These are phyloP conservation scores for Aspergillus oerlinghausenensis DNA, from an alignment of 2,329 filamentous ascomycete species.

Conservation along the genomic window DNA sequence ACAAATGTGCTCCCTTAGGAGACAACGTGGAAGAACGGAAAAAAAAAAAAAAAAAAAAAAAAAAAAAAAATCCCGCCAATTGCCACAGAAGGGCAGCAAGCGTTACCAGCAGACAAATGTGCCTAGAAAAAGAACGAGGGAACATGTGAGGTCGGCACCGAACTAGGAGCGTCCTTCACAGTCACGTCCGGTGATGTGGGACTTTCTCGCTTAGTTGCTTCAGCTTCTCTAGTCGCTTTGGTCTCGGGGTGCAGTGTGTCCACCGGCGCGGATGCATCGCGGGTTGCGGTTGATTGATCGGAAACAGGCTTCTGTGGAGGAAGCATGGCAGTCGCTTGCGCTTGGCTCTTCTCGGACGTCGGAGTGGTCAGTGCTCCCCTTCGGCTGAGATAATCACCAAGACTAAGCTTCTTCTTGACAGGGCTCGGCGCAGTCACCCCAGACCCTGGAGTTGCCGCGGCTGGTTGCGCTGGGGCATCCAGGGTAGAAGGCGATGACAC, in stretches of 20 bases:
- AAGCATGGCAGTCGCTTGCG: constrained; percentile 21
- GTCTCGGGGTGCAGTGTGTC: constrained; percentile 5
- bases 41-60: no score
- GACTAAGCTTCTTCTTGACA: constrained; percentile 48
- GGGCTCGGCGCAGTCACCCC: constrained; percentile 42
- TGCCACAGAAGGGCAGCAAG: no score
- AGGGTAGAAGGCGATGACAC: constrained; percentile 25
- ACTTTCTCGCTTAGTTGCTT: constrained; percentile 16
- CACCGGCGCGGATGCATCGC: constrained; percentile 10
- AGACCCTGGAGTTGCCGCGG: constrained; percentile 21
- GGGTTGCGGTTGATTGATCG: constrained; percentile 11
- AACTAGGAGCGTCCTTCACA: constrained; percentile 29
- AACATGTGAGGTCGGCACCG: constrained; percentile 23
- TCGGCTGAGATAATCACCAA: constrained; percentile 47
- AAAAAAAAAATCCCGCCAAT: not conserved
- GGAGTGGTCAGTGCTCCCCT: constrained; percentile 38
- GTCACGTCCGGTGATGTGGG: constrained; percentile 23
- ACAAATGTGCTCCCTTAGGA: constrained; percentile 10
- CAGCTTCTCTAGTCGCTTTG: constrained; percentile 9
- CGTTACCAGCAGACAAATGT: no score
- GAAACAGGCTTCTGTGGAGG: constrained; percentile 22
- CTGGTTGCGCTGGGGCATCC: constrained; percentile 22
- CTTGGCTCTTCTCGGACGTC: constrained; percentile 37
- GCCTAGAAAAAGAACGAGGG: constrained; percentile 15
- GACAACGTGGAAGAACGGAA: not conserved